Evolutionary conservation across 1,284 basidiomycete species (phyloP).

Genomic region (Coniophora puteana): DNA sequence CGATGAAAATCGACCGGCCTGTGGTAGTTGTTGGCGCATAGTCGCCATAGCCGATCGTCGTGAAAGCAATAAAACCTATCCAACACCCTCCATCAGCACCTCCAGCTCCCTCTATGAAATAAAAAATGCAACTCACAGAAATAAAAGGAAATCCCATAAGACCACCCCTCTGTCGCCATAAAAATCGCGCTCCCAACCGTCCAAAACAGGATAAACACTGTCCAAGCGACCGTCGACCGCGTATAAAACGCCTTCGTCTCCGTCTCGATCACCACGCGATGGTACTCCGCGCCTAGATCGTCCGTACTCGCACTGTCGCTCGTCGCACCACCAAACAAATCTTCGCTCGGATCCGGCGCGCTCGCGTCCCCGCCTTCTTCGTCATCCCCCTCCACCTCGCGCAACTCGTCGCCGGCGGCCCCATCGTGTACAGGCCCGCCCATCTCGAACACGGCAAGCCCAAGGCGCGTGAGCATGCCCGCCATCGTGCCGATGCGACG

Average conservation of each 20-base stretch:
- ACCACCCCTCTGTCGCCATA: constrained; percentile 46
- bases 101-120: constrained; percentile 8
- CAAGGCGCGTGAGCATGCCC: constrained; percentile 44
- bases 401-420: constrained; percentile 9
- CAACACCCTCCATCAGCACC: constrained; percentile 12
- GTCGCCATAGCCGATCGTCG: constrained; percentile 73
- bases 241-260: constrained; percentile 45
- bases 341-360: neutral
- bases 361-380: neutral
- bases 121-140: constrained; percentile 53
- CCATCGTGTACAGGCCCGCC: constrained; percentile 4
- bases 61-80: constrained; percentile 57
- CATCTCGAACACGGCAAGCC: constrained; percentile 31
- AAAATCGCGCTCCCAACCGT: constrained; percentile 50
- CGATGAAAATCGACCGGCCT: constrained; percentile 75
- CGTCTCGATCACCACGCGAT: constrained; percentile 16
- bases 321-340: neutral
- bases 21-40: constrained; percentile 56
- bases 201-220: constrained; percentile 57
- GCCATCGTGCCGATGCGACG: constrained; percentile 48
- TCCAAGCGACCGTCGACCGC: constrained; percentile 44
- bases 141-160: constrained; percentile 54
- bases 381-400: neutral
- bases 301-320: constrained; percentile 3
- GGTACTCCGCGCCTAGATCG: constrained; percentile 14